These are phyloP conservation scores for Colletotrichum kahawae DNA, from an alignment of 2,329 filamentous ascomycete species.

Conservation along the genomic window DNA sequence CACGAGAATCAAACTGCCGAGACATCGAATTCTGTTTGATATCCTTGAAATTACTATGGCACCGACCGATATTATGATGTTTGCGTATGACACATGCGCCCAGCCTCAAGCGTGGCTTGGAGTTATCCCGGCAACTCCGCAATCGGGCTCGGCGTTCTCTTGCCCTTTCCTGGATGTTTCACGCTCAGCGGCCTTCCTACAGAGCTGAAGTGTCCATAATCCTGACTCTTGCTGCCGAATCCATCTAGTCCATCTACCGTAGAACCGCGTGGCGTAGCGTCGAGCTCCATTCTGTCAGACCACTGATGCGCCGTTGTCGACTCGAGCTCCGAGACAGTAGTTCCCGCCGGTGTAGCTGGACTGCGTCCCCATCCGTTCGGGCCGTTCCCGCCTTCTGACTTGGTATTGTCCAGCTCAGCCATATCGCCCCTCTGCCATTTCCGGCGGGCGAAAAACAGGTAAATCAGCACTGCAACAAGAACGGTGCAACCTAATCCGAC, in stretches of 20 bases:
- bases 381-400: not conserved
- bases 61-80: too few relatives aligned
- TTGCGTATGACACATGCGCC: too few relatives aligned
- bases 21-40: too few relatives aligned
- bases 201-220: too few relatives aligned
- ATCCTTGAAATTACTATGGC: too few relatives aligned
- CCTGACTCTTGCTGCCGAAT: not conserved
- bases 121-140: too few relatives aligned
- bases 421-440: not conserved
- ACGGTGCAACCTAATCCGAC: slow-evolving; percentile 23
- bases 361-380: not conserved
- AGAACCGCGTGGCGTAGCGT: not conserved
- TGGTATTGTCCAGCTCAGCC: not conserved
- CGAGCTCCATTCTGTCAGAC: slow-evolving; percentile 26
- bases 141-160: too few relatives aligned
- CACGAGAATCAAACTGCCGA: too few relatives aligned
- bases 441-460: slow-evolving; percentile 25
- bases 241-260: not conserved
- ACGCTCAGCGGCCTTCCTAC: too few relatives aligned
- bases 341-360: not conserved
- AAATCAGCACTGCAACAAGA: slow-evolving; percentile 23
- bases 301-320: slow-evolving; percentile 22
- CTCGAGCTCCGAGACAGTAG: slow-evolving; percentile 24
- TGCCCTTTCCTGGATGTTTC: too few relatives aligned
- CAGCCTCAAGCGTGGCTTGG: too few relatives aligned